Evolutionary conservation across 495 filamentous ascomycete species (phyloP).

Genomic region (Tuber microsphaerosporum): DNA sequence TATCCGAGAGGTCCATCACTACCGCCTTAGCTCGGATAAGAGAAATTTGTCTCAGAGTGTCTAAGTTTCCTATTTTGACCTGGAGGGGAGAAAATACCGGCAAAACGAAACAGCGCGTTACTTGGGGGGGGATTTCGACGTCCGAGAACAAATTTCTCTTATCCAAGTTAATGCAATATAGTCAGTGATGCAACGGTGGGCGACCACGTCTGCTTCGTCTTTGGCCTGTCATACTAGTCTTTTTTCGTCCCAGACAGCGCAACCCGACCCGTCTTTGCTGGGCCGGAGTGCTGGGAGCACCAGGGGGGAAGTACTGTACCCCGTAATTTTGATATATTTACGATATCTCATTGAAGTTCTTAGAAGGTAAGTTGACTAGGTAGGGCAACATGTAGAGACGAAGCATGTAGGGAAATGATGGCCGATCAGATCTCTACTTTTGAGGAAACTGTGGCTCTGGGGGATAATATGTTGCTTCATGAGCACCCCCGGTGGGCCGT

Average conservation of each 20-base stretch:
- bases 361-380: neutral
- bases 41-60: neutral
- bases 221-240: neutral
- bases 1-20: neutral
- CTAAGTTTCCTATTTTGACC: neutral
- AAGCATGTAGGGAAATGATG: neutral
- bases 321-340: neutral
- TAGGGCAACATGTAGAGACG: neutral
- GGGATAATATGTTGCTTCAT: neutral
- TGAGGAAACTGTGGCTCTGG: neutral
- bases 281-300: neutral
- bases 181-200: neutral
- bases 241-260: neutral
- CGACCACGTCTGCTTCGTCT: neutral
- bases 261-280: neutral
- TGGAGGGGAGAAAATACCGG: neutral
- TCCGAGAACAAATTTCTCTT: neutral
- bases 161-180: neutral
- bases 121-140: neutral
- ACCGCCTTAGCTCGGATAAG: neutral
- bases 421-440: neutral
- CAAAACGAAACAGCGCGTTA: neutral
- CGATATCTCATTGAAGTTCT: neutral
- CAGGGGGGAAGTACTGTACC: neutral
- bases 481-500: neutral